Percentiles rank a stretch among this genome's conserved stretches.
phyloP scores from a whole-genome alignment of 441 rosid genomes.

The Populus hybrid region DNA sequence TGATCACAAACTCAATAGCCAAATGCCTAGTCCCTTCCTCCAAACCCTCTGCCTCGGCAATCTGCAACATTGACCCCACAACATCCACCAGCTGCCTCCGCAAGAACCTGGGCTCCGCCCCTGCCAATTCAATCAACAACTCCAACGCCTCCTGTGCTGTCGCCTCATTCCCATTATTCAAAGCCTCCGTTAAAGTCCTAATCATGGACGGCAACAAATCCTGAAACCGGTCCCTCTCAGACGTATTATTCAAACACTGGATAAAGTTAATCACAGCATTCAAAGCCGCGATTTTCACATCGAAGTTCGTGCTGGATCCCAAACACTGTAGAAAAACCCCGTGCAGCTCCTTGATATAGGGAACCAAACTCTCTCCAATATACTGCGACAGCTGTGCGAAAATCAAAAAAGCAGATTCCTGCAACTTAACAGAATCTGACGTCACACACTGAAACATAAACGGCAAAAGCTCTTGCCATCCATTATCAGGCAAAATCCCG shows the following conservation, averaged over 20 bases:
- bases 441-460: constrained; percentile 94
- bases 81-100: constrained; percentile 89
- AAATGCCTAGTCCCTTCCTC: constrained; percentile 95
- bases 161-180: constrained; percentile 87
- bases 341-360: constrained; percentile 82
- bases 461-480: constrained; percentile 95
- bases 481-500: constrained; percentile 72
- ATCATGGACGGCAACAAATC: constrained; percentile 94
- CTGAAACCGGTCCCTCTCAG: constrained; percentile 94
- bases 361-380: constrained; percentile 76
- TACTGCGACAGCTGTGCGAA: constrained; percentile 92
- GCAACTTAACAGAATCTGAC: constrained; percentile 70
- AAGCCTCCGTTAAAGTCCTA: constrained; percentile 85
- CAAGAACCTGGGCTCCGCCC: constrained; percentile 86
- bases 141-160: constrained; percentile 97
- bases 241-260: constrained; percentile 66
- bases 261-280: constrained; percentile 92
- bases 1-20: constrained; percentile 91
- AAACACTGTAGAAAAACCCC: constrained; percentile 75
- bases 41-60: constrained; percentile 88
- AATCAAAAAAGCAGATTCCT: constrained; percentile 87
- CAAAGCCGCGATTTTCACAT: constrained; percentile 92
- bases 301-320: constrained; percentile 53
- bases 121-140: constrained; percentile 93
- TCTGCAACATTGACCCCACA: constrained; percentile 91